A percentile compares a stretch with the other conserved stretches of the same genome.
Conservation (phyloP, 106 monocot species). For the Dactylorhiza incarnata region DNA sequence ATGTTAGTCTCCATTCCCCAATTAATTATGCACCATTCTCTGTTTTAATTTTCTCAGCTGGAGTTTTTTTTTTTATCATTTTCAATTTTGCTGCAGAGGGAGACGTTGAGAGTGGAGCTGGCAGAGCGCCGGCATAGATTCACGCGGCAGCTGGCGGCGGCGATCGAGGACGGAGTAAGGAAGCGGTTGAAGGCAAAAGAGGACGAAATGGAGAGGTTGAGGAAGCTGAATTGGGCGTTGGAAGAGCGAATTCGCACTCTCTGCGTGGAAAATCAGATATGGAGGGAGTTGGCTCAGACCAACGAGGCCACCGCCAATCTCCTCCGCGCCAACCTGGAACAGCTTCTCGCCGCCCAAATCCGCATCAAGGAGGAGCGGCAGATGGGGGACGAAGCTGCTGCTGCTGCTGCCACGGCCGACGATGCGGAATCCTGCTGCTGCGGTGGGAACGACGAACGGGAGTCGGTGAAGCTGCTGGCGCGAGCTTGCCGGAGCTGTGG, state of each 20-base stretch:
- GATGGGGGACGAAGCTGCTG: slow-evolving; percentile 1
- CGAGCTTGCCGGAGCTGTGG: slow-evolving; percentile 18
- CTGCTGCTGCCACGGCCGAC: neutral
- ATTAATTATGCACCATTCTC: no score
- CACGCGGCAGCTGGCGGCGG: slow-evolving; percentile 17
- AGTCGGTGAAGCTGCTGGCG: neutral
- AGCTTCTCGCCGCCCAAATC: slow-evolving; percentile 23
- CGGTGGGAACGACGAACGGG: neutral
- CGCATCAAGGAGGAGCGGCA: neutral
- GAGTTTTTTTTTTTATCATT: neutral
- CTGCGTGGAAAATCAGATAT: slow-evolving; percentile 40
- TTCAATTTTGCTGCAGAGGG: neutral
- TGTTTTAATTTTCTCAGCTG: no score
- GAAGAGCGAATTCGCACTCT: slow-evolving; percentile 38
- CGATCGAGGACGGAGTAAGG: slow-evolving; percentile 16
- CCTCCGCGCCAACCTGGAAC: slow-evolving; percentile 52
- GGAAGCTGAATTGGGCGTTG: slow-evolving; percentile 37
- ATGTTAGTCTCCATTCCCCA: slow-evolving; percentile 11
- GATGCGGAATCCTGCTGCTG: slow-evolving; percentile 60
- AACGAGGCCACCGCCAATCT: slow-evolving; percentile 40
- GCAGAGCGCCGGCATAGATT: slow-evolving; percentile 16
- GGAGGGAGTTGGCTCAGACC: slow-evolving; percentile 51
- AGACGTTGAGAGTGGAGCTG: slow-evolving; percentile 34
- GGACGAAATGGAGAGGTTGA: slow-evolving; percentile 41
- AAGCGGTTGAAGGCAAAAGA: slow-evolving; percentile 43